Base-by-base conservation (phyloP, 1,284 basidiomycete genomes). In the Stygiomarasmius scandens region DNA sequence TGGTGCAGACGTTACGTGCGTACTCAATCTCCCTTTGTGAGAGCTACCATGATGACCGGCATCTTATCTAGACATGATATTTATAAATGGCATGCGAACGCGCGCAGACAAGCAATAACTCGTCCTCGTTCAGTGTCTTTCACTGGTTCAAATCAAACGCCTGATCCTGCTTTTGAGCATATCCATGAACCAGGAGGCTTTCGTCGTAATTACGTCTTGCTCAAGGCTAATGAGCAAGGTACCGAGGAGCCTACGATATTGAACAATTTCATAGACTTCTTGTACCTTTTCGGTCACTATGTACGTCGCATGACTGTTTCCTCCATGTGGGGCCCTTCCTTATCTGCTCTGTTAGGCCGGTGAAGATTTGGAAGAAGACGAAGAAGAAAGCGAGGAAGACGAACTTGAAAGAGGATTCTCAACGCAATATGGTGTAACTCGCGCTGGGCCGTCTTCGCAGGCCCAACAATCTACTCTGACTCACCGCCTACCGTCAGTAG, bases 121-220 rank as follows among this genome's bases (percentile, higher is more conserved):
- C 82, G 87, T 24, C 80, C 84, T 5, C 86, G 90, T 19, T 80
- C 91, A 10, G 84, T 84, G 14, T 95, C 92, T 0, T 92, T 87
- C 69, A 87, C 87, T 12, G 79, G 85, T 47, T 69, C 67, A 48
- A 73, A 79, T 9, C 69, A 71, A 23, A 74, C 83, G 46, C 73
- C 77, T 54, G 74, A 88, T 72, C 90, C 93, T n/a, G 87, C 83
- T 0, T 89, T 95, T 53, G 87, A 92, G 64, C 92, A 95, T 64
- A 94, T 97, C 59, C 93, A 93, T 63, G 92, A 96, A 69, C 95
- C 95, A 0, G 95, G 95, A 61, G 95, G 95, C 0, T 96, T 98
- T 76, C 81, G 95, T 60, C 80, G 95, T 52, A 93, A 96, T 69
- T 96, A 94, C 69, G 77, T 97, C 6, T 72, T 89, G 44, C 72